These are phyloP conservation scores for Paxillus rubicundulus DNA, from an alignment of 768 basidiomycete species.

Conservation along the genomic window DNA sequence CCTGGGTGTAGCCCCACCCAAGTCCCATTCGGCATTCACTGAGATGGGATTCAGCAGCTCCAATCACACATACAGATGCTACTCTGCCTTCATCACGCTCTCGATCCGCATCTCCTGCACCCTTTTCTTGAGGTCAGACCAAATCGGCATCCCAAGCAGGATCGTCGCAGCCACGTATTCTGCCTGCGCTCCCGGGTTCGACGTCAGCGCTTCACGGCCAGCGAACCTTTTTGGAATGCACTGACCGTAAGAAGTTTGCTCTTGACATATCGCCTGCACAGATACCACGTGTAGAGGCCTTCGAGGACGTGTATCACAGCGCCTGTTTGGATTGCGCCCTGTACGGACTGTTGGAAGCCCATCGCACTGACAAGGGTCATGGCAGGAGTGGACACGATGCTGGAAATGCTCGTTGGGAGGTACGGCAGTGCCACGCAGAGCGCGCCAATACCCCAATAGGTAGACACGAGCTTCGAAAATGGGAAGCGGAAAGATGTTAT, in stretches of 20 bases:
- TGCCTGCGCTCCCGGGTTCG: slow-evolving; percentile 34
- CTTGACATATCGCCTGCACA: slow-evolving; percentile 30
- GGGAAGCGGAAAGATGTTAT: slow-evolving; percentile 57
- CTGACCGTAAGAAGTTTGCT: slow-evolving; percentile 20
- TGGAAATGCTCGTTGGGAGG: slow-evolving; percentile 11
- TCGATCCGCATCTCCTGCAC: slow-evolving; percentile 71
- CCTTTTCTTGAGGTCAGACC: slow-evolving; percentile 50
- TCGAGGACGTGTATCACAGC: slow-evolving; percentile 22
- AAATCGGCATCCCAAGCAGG: slow-evolving; percentile 53
- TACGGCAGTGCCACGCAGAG: slow-evolving; percentile 19
- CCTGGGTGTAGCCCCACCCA: too few species aligned
- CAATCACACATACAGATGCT: slow-evolving; percentile 1
- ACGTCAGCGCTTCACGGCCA: background rate
- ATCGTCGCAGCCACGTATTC: slow-evolving; percentile 53
- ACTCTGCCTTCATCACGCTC: slow-evolving; percentile 76
- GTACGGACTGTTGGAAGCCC: slow-evolving; percentile 18
- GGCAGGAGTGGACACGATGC: slow-evolving; percentile 22
- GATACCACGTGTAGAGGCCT: slow-evolving; percentile 25
- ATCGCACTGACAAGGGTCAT: slow-evolving; percentile 8
- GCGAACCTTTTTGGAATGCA: background rate
- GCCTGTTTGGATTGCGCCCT: slow-evolving; percentile 3
- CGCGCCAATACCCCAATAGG: slow-evolving; percentile 12
- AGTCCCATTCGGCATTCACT: too few species aligned
- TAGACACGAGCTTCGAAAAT: slow-evolving; percentile 25
- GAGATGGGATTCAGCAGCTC: too few species aligned